Conservation (phyloP, 2,329 filamentous ascomycete species). For the Diaporthe aspalathi region DNA sequence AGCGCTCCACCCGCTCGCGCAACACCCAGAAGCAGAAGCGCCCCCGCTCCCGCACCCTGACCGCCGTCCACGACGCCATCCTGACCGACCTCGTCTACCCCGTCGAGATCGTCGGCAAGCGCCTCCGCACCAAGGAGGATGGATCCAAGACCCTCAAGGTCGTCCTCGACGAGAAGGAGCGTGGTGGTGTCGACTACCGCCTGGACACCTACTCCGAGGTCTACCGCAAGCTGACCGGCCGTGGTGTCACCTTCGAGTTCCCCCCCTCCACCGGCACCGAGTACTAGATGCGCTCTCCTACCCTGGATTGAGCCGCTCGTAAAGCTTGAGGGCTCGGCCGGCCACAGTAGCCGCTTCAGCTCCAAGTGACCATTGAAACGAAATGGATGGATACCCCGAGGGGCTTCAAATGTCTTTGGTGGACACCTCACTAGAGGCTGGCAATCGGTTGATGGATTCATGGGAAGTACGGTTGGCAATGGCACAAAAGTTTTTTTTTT, state of each 20-base stretch:
- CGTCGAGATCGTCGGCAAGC: constrained; percentile 99
- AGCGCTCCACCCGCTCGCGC: constrained; percentile 97
- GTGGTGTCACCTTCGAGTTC: constrained; percentile 98
- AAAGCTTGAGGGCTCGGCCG: constrained; percentile 8
- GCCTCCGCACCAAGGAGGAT: constrained; percentile 98
- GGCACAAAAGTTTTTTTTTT: constrained; percentile 27
- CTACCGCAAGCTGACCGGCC: constrained; percentile 97
- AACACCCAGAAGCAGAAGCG: constrained; percentile 99
- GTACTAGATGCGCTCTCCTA: constrained; percentile 71
- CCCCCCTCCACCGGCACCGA: constrained; percentile 83
- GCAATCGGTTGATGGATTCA: constrained; percentile 38
- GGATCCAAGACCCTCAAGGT: constrained; percentile 99
- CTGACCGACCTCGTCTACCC: constrained; percentile 98
- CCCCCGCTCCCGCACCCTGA: constrained; percentile 96
- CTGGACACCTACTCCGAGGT: constrained; percentile 99
- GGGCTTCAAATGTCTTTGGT: constrained; percentile 27
- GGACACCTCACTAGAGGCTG: not conserved
- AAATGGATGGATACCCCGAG: constrained; percentile 34
- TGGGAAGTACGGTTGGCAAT: constrained; percentile 36
- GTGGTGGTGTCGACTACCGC: constrained; percentile 98
- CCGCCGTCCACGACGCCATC: constrained; percentile 98
- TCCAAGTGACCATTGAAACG: constrained; percentile 9
- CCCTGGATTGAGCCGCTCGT: not conserved
- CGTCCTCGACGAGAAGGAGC: constrained; percentile 99
- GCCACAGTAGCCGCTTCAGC: not conserved